Evolutionary conservation across 306 rosid species (phyloP), one percentile per base, ranked within the genome.

Genomic region (Fragaria ananassa): DNA sequence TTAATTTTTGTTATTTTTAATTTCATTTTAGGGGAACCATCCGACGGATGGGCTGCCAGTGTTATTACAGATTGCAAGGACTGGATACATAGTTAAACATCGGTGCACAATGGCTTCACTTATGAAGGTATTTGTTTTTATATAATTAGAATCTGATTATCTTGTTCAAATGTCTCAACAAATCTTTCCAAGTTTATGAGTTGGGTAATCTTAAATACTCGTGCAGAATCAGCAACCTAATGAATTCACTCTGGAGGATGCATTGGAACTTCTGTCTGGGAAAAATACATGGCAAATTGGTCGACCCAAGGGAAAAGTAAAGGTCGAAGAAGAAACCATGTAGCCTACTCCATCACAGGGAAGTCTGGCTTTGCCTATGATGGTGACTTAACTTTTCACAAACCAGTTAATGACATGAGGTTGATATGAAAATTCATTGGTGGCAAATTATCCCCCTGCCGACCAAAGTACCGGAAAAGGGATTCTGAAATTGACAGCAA

Each of bases 31-130:
- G 99, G 99, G 99, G 57, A 72, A 82, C 31, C 99, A 95, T 87
- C 99, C 99, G 3, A 75, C 69, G 67, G 97, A 91, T 85, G 98
- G 96, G 68, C 88, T 75, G 44, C 97, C 96, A 23, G 86, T 95
- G 81, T 64, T 85, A 15, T 51, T 95, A 75, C 91, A 82, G 88
- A 81, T 89, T 64, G 83, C 87, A 34, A 86, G 68, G 84, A 57
- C 25, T 66, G 99, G 99, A 72, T 86, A 88, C 79, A 47, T 80
- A 11, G 78, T 95, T 80, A 84, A 80, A 83, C 91, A 92, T 83
- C 83, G 97, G 31, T 85, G 83, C 31, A 74, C 85, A 56, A 82
- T 70, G 45, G 93, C 89, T 70, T 13, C 90, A 37, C 78, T 91
- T 67, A 92, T 91, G 0, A 91, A 95, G 98, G 97, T 94, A 82